Percentiles rank a stretch among this genome's conserved stretches.
These are phyloP conservation scores for Globisporangium splendens DNA, from an alignment of 352 stramenopile genomes.

Conservation along the genomic window DNA sequence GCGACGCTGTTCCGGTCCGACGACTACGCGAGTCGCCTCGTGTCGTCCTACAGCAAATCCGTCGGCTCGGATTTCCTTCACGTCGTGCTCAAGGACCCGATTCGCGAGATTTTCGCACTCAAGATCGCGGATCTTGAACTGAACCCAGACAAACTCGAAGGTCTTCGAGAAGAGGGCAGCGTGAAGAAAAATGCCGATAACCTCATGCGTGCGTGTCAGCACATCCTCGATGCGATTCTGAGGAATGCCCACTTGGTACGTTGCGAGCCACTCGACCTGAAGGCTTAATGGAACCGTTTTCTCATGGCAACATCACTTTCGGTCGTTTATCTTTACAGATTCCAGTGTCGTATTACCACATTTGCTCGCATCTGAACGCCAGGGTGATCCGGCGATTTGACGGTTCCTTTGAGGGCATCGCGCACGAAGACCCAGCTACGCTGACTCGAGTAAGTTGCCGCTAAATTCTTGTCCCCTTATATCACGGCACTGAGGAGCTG, in stretches of 20 bases:
- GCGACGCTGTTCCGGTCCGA: conserved; percentile 78
- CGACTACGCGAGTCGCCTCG: conserved; percentile 64
- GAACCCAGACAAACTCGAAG: conserved; percentile 43
- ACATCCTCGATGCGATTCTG: conserved; percentile 80
- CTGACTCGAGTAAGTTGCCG: conserved; percentile 42
- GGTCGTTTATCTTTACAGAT: conserved; percentile 27
- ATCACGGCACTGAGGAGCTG: background rate
- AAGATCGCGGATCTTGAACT: conserved; percentile 77
- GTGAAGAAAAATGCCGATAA: conserved; percentile 61
- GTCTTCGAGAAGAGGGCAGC: conserved; percentile 28
- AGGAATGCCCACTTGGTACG: conserved; percentile 49
- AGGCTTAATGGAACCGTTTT: background rate
- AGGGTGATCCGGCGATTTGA: conserved; percentile 74
- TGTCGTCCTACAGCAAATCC: conserved; percentile 77
- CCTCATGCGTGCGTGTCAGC: conserved; percentile 80
- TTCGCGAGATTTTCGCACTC: conserved; percentile 55
- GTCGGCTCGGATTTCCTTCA: conserved; percentile 71
- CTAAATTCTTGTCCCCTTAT: background rate
- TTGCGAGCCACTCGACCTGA: background rate
- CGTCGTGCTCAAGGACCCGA: conserved; percentile 52
- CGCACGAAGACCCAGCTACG: conserved; percentile 50
- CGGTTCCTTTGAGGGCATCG: conserved; percentile 47
- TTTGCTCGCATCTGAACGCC: conserved; percentile 70
- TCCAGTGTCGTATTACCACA: conserved; percentile 69
- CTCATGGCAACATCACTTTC: conserved; percentile 1